Percentiles rank a stretch among this genome's conserved stretches.
Conservation (phyloP, 345 rosid genomes). For the Schrenkiella parvula region DNA sequence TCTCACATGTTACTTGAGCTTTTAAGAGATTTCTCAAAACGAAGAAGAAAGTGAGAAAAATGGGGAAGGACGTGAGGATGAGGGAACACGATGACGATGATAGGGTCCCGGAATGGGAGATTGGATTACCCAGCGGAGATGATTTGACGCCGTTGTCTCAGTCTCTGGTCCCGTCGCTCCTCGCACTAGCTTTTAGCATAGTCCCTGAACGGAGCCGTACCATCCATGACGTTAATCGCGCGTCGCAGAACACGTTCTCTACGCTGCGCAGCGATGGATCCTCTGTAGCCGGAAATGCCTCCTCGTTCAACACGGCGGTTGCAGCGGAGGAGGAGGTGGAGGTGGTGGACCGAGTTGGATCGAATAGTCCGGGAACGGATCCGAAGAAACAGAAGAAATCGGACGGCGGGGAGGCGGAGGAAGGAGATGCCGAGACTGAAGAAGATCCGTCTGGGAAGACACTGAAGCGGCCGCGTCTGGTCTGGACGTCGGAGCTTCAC, state of each 20-base stretch:
- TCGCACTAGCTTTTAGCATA: slow-evolving; percentile 61
- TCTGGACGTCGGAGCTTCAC: slow-evolving; percentile 91
- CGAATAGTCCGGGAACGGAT: slow-evolving; percentile 45
- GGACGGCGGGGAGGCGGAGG: slow-evolving; percentile 45
- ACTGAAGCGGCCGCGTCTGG: slow-evolving; percentile 66
- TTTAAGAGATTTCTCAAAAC: neutral
- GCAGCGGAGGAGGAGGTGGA: slow-evolving; percentile 19
- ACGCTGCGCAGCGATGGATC: slow-evolving; percentile 30
- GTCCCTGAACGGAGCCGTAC: slow-evolving; percentile 49
- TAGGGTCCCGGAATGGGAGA: slow-evolving; percentile 14
- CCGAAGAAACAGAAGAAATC: slow-evolving; percentile 33
- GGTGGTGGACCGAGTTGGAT: slow-evolving; percentile 37
- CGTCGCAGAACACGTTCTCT: slow-evolving; percentile 51
- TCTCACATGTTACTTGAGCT: neutral
- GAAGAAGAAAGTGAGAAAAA: neutral
- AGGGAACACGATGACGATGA: slow-evolving; percentile 24
- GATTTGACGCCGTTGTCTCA: slow-evolving; percentile 40
- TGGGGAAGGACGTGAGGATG: slow-evolving; percentile 30
- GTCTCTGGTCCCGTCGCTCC: neutral
- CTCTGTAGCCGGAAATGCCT: neutral
- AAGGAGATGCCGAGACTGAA: slow-evolving; percentile 62
- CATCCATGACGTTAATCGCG: slow-evolving; percentile 55
- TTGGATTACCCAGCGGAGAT: slow-evolving; percentile 14
- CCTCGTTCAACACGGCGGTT: slow-evolving; percentile 30
- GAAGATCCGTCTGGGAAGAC: slow-evolving; percentile 60